Conservation (phyloP, 2,329 filamentous ascomycete species). For the Nothophaeocryptopus gaeumannii region DNA sequence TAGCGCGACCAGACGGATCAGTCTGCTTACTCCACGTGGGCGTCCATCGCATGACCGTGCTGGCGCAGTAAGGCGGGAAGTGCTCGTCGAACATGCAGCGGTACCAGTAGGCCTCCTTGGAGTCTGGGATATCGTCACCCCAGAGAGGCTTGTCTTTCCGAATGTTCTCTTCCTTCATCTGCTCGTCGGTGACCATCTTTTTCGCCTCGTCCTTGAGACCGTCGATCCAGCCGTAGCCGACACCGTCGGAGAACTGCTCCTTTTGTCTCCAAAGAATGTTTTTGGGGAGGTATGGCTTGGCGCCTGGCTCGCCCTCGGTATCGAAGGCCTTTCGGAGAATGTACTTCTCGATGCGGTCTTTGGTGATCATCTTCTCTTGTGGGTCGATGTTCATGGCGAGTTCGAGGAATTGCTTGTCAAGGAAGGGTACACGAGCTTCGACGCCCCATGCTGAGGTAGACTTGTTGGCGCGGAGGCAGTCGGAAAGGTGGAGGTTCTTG, state of each 20-base stretch:
- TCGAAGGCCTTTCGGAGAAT: constrained; percentile 97
- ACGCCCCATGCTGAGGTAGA: constrained; percentile 97
- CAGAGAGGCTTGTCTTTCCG: constrained; percentile 97
- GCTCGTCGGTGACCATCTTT: constrained; percentile 86
- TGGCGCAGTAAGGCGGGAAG: constrained; percentile 87
- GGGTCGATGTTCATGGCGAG: constrained; percentile 91
- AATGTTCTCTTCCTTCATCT: constrained; percentile 59
- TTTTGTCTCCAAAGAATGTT: constrained; percentile 98
- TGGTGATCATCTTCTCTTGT: constrained; percentile 90
- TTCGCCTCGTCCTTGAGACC: constrained; percentile 93
- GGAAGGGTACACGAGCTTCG: constrained; percentile 94
- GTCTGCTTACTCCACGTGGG: constrained; percentile 96
- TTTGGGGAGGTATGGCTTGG: constrained; percentile 84
- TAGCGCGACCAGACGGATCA: constrained; percentile 79
- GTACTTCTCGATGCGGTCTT: constrained; percentile 85
- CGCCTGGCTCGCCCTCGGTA: constrained; percentile 70
- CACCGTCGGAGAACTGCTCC: constrained; percentile 97
- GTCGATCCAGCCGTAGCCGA: constrained; percentile 99
- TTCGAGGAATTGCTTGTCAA: constrained; percentile 96
- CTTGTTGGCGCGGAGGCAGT: constrained; percentile 98
- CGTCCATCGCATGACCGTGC: constrained; percentile 93
- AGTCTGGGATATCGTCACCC: constrained; percentile 88
- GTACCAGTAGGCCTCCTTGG: constrained; percentile 99
- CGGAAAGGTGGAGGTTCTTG: constrained; percentile 94
- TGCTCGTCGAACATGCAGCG: constrained; percentile 98